Evolutionary conservation across 2,329 filamentous ascomycete genomes (phyloP), one percentile per base, ranked within the genome.

Genomic region (Coniella vitis): DNA sequence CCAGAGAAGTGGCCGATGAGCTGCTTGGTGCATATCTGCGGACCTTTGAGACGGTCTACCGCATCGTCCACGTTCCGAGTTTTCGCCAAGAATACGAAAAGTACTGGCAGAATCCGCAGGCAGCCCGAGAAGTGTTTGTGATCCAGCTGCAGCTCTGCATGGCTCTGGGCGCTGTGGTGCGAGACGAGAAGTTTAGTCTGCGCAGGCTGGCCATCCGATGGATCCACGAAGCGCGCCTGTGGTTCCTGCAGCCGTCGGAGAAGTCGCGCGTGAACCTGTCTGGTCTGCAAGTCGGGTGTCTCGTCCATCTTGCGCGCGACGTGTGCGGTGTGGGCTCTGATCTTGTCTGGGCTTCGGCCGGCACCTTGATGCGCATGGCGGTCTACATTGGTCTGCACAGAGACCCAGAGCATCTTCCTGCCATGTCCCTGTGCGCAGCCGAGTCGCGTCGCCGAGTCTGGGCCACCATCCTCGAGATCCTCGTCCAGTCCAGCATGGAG

Each of bases 111-210:
- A 66, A 68, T 14, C 67, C 69, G 0, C 55, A 61, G 17, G 61
- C 63, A 0, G 63, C 67, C 2, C 72, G 67, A 34, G 73, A 78
- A 20, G 65, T 68, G 0, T 83, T 83, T 42, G 51, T 81, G 1
- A 68, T 81, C 13, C 78, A 78, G 39, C 54, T 83, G 3, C 80
- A 82, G 54, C 63, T 84, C 0, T 69, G 82, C 0, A 60, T 83
- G 4, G 77, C 80, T 0, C 71, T 83, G 16, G 81, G 79, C 0
- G 70, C 76, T 1, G 63, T 67, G 1, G 64, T 66, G 0, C 72
- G 76, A 48, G 75, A 82, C 45, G 67, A 74, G 0, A 52, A 61
- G 0, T 81, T 77, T 48, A 73, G 71, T 0, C 55, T 80, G 32
- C 70, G 76, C 7, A 45, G 63, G 5, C 65, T 67, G 0, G 79